Evolutionary conservation across 257 asterid species (phyloP).

Genomic region (Forsythia suspensa): DNA sequence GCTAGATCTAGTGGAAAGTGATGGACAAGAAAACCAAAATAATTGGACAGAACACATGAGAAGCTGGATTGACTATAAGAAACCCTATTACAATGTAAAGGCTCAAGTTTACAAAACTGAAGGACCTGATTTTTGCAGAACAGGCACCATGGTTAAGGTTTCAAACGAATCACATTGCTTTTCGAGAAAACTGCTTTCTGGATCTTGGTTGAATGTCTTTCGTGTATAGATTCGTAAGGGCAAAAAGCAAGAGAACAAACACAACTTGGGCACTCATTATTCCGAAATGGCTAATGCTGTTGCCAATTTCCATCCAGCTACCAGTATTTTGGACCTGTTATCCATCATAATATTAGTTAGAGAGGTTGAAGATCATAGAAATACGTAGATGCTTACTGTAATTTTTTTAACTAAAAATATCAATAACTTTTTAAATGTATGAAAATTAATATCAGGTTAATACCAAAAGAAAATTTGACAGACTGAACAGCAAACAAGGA

Average conservation of each 20-base stretch:
- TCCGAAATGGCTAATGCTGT: slow-evolving; percentile 97
- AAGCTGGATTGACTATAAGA: not conserved
- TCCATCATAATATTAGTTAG: slow-evolving; percentile 10
- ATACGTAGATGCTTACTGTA: too few species aligned
- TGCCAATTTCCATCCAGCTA: slow-evolving; percentile 99
- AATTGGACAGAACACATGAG: not conserved
- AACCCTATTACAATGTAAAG: not conserved
- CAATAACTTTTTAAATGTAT: too few species aligned
- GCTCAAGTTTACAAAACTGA: slow-evolving; percentile 16
- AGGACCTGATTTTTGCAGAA: not conserved
- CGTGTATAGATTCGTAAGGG: slow-evolving; percentile 73
- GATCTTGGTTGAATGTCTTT: slow-evolving; percentile 63
- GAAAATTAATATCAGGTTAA: not conserved
- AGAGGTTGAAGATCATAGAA: not conserved
- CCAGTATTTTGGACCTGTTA: slow-evolving; percentile 87
- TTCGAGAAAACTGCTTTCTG: slow-evolving; percentile 44
- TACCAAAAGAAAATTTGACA: not conserved
- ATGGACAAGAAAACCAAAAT: not conserved
- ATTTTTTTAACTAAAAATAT: not conserved
- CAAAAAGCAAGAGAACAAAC: slow-evolving; percentile 82
- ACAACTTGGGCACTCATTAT: slow-evolving; percentile 99
- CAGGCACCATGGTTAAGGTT: not conserved
- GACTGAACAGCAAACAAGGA: not conserved
- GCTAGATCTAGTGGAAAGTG: not conserved
- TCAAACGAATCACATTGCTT: slow-evolving; percentile 48